Percentiles rank a stretch among this genome's conserved stretches.
phyloP scores from a whole-genome alignment of 108 stramenopile species.

The Nitzschia sp. region DNA sequence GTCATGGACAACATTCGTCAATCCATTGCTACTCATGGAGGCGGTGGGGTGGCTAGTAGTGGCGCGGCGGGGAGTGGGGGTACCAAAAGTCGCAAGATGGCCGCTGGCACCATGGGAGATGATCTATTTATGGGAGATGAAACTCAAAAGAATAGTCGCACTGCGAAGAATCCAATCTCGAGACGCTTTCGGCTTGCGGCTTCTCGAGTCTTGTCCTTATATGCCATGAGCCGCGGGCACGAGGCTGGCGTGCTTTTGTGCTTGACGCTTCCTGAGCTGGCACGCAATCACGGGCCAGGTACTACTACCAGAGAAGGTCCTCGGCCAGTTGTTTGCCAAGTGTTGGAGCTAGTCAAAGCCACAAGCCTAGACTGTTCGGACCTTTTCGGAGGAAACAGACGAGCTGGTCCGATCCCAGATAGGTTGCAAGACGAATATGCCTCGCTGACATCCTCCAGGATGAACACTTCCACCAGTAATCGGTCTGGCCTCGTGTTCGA shows the following conservation, averaged over 20 bases:
- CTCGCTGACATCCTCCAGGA: constrained; percentile 35
- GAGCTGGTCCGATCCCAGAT: constrained; percentile 67
- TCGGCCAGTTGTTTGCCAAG: constrained; percentile 39
- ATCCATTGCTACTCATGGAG: constrained; percentile 68
- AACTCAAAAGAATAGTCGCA: constrained; percentile 40
- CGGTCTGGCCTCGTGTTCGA: constrained; percentile 71
- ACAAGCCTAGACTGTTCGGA: constrained; percentile 69
- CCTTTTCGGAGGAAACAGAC: constrained; percentile 67
- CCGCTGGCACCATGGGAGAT: neutral
- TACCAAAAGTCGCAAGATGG: constrained; percentile 22
- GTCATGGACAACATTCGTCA: constrained; percentile 71
- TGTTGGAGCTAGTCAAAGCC: constrained; percentile 60
- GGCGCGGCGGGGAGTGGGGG: neutral
- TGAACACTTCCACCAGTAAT: constrained; percentile 14
- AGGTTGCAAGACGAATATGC: constrained; percentile 57
- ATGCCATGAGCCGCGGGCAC: constrained; percentile 60
- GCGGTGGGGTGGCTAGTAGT: constrained; percentile 18
- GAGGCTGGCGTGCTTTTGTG: constrained; percentile 54
- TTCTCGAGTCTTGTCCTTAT: constrained; percentile 66
- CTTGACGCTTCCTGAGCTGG: constrained; percentile 1
- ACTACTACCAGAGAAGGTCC: constrained; percentile 46
- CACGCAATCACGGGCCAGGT: constrained; percentile 39
- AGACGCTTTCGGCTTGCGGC: constrained; percentile 73
- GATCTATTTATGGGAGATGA: constrained; percentile 15
- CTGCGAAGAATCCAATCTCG: constrained; percentile 38